Evolutionary conservation across 2,329 filamentous ascomycete genomes (phyloP).

Genomic region (Penicillium sp.): DNA sequence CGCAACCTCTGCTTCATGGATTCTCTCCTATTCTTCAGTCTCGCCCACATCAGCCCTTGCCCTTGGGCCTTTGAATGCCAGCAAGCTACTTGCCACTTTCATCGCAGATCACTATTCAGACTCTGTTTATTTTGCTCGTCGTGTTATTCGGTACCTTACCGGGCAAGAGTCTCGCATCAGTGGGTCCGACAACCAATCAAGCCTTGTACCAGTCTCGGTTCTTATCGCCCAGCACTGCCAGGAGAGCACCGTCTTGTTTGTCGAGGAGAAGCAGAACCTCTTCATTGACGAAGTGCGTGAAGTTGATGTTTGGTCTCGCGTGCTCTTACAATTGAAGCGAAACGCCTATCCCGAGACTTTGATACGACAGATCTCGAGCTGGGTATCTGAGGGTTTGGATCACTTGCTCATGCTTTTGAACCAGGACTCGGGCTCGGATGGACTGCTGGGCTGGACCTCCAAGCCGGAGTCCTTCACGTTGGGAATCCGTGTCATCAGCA

Average conservation of each 20-base stretch:
- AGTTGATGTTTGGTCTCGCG: conserved; percentile 66
- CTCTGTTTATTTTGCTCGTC: conserved; percentile 39
- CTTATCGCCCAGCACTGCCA: conserved; percentile 40
- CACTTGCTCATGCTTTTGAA: conserved; percentile 34
- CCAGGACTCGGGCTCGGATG: conserved; percentile 54
- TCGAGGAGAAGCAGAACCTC: conserved; percentile 90
- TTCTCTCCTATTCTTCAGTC: conserved; percentile 41
- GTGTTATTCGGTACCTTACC: conserved; percentile 46
- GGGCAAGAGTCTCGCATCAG: conserved; percentile 35
- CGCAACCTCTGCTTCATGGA: conserved; percentile 45
- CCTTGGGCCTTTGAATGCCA: conserved; percentile 55
- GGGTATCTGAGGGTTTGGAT: conserved; percentile 40
- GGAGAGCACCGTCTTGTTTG: conserved; percentile 66
- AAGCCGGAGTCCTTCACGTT: conserved; percentile 66
- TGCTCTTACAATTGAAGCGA: conserved; percentile 47
- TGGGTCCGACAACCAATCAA: conserved; percentile 18
- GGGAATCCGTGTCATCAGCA: conserved; percentile 44
- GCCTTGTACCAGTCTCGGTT: conserved; percentile 31
- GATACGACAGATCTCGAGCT: conserved; percentile 31
- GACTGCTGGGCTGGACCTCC: conserved; percentile 72
- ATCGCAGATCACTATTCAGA: conserved; percentile 39
- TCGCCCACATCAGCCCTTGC: conserved; percentile 35
- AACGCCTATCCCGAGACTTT: conserved; percentile 28
- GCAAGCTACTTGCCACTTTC: conserved; percentile 44
- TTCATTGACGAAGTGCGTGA: conserved; percentile 84